Evolutionary conservation across 2,329 filamentous ascomycete genomes (phyloP).

Genomic region (Cladosporium oxysporum): DNA sequence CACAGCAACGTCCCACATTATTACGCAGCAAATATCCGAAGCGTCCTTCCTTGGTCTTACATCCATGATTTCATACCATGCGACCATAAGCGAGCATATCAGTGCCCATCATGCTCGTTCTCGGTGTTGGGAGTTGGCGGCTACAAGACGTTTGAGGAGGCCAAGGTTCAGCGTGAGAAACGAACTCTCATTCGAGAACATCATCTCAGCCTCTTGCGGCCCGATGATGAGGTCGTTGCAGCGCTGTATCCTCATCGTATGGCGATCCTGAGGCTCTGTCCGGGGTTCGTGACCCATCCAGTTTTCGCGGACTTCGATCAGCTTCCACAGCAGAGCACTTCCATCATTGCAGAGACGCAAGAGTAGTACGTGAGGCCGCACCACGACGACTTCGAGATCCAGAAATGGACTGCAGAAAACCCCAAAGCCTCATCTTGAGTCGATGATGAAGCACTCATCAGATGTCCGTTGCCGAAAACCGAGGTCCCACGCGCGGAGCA

Average conservation of each 20-base stretch:
- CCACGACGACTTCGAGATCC: no score
- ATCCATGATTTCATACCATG: not conserved
- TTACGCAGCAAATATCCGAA: not conserved
- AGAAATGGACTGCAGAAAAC: no score
- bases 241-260: not conserved
- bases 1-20: not conserved
- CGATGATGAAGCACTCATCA: no score
- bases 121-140: not conserved
- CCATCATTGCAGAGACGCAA: no score
- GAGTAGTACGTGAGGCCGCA: no score
- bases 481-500: no score
- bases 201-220: slow-evolving; percentile 1
- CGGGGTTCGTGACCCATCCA: not conserved
- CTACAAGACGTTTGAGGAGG: not conserved
- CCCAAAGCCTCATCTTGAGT: no score
- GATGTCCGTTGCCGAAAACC: no score
- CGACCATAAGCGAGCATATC: accelerated
- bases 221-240: not conserved
- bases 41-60: not conserved
- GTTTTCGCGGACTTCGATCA: slow-evolving; percentile 3
- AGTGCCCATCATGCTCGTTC: not conserved
- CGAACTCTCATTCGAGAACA: not conserved
- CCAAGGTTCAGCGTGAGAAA: not conserved
- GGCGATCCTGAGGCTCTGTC: slow-evolving; percentile 8
- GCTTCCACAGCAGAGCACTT: not conserved